Base-by-base conservation (phyloP, 495 filamentous ascomycete genomes). In the Penicillium cosmopolitanum region DNA sequence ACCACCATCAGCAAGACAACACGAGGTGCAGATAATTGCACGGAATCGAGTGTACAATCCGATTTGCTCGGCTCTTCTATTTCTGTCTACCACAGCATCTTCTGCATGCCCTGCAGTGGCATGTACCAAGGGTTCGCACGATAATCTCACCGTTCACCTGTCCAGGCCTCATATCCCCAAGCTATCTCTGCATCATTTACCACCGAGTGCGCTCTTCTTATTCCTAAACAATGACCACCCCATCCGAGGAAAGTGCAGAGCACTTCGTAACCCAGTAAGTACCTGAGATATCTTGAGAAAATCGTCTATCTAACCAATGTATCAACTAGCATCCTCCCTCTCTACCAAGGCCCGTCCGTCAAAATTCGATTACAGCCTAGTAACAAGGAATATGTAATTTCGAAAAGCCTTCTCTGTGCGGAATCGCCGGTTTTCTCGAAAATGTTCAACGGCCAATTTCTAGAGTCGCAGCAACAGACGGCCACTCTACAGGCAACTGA, bases 361-460 rank as follows among this genome's bases (percentile, higher is more conserved):
- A 48, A 33, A 56, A 56, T 56, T n/a, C 1, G 43, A 36, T 18
- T 56, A 12, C n/a, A 5, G 2, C 28, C 50, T 31, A 48, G 38
- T n/a, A 34, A 53, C 28, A 38, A n/a, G 5, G 56, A 53, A 46
- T 53, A 19, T 34, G 46, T 13, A 3, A 15, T 59, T 19, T 59
- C 50, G 36, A 56, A 67, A 55, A 28, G 47, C 21, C 60, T 73
- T 13, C 64, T 73, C 25, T 71, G 65, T 61, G 60, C 53, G 51
- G 51, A 64, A 51, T 70, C 71, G 13, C 11, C 58, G 55, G 68
- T 66, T 62, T 72, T 74, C 44, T 38, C 56, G 57, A 62, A 57
- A 59, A 70, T 69, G 63, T 70, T 74, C 57, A 55, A 70, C 38
- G 63, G 66, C 38, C 33, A 56, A 12, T 66, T 72, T 53, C 58